Percentiles rank a stretch among this genome's conserved stretches.
phyloP scores from a whole-genome alignment of 805 yeast species.

The Wickerhamomyces subpelliculosus region DNA sequence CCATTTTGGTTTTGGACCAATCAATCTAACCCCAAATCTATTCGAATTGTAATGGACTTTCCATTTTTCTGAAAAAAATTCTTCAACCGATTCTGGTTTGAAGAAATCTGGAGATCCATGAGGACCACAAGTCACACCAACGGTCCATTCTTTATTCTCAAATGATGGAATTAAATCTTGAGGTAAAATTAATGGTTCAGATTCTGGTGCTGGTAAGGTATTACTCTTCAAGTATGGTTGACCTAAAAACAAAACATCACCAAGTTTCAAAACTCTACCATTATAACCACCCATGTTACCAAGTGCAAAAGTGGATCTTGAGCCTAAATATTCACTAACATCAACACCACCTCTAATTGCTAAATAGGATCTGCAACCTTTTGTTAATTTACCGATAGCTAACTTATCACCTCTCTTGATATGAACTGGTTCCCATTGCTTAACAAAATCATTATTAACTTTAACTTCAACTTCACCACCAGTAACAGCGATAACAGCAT shows the following conservation, averaged over 20 bases:
- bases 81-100: slow-evolving; percentile 61
- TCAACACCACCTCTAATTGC: slow-evolving; percentile 92
- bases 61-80: slow-evolving; percentile 77
- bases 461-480: slow-evolving; percentile 76
- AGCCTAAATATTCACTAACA: slow-evolving; percentile 88
- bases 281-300: slow-evolving; percentile 92
- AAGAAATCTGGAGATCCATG: slow-evolving; percentile 98
- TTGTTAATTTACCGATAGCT: slow-evolving; percentile 68
- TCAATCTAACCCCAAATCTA: slow-evolving; percentile 90
- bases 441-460: slow-evolving; percentile 49
- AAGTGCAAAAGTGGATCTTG: slow-evolving; percentile 93
- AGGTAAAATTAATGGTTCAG: slow-evolving; percentile 58
- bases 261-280: slow-evolving; percentile 85
- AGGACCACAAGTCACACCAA: slow-evolving; percentile 95
- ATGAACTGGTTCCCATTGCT: slow-evolving; percentile 67
- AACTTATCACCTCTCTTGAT: slow-evolving; percentile 72
- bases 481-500: slow-evolving; percentile 69
- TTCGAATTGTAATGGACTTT: slow-evolving; percentile 96
- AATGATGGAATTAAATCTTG: slow-evolving; percentile 28
- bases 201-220: slow-evolving; percentile 64
- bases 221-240: slow-evolving; percentile 65
- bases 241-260: slow-evolving; percentile 86
- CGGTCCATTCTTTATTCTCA: slow-evolving; percentile 51
- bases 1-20: slow-evolving; percentile 97
- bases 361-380: slow-evolving; percentile 86